Base-by-base conservation (phyloP, 1,284 basidiomycete genomes). In the Peniophora sp. region DNA sequence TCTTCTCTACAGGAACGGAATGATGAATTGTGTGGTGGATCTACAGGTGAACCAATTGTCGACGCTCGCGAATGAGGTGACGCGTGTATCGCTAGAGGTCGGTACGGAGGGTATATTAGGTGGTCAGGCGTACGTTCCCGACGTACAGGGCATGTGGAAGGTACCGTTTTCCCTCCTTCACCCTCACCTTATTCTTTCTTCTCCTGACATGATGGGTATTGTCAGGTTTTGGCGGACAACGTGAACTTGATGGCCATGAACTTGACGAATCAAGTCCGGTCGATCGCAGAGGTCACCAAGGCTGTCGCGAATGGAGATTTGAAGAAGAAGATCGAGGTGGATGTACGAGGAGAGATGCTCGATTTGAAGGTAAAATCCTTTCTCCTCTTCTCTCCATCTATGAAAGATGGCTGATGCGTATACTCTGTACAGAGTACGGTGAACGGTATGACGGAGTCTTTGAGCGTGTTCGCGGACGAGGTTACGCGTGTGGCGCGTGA, bases 101-200 rank as follows among this genome's bases (percentile, higher is more conserved):
- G 94, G 94, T 50, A 96, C 90, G 27, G 92, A 97, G 65, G 95
- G 95, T 63, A 96, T 92, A 57, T 77, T 99, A 60, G 97, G 97
- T 56, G 96, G 96, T 1, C 96, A 97, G 64, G 92, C 92, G 1
- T 78, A 74, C 53, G 92, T 95, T 0, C 86, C 87, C 12, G 90
- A 88, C 50, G 91, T 93, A 1, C 85, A 92, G 62, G 92, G 92
- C 35, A 91, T 90, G 70, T 94, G 92, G 92, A 92, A 92, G 79
- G 88, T 85, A 50, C 14, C 66, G 16, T 41, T 8, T 36, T n/a
- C 19, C 16, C 38, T 17, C 38, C 38, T 16, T n/a, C 38, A 16
- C 16, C n/a, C 19, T 16, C 6, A 41, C 16, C 19, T n/a, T 32
- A 5, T 32, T 32, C 5, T 12, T 12, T 32, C 27, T 12, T 16